A percentile compares a stretch with the other conserved stretches of the same genome.
Conservation (phyloP, 495 filamentous ascomycete genomes). For the Trichoderma asperelloides region DNA sequence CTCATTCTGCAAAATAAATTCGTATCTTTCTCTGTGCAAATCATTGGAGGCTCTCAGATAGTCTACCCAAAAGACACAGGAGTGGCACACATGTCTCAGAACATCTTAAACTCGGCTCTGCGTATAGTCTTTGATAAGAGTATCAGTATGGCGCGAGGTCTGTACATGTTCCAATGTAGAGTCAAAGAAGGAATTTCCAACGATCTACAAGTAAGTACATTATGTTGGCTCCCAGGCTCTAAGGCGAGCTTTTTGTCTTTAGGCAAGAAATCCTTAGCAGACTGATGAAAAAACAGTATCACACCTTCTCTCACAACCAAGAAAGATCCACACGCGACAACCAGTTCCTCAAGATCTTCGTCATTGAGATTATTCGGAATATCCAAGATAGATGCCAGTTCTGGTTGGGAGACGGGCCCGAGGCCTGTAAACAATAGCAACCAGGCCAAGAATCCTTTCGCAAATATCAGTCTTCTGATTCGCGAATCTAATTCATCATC, state of each 20-base stretch:
- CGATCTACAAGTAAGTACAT: slow-evolving; percentile 23
- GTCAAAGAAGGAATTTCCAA: slow-evolving; percentile 15
- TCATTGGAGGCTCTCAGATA: slow-evolving; percentile 16
- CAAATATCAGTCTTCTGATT: slow-evolving; percentile 11
- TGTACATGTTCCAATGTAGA: slow-evolving; percentile 11
- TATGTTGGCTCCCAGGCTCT: slow-evolving; percentile 17
- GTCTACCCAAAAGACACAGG: slow-evolving; percentile 31
- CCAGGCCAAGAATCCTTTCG: slow-evolving; percentile 12
- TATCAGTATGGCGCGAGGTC: not conserved
- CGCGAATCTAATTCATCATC: slow-evolving; percentile 15
- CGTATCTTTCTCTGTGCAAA: not conserved
- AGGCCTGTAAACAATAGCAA: slow-evolving; percentile 13
- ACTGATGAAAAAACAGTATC: slow-evolving; percentile 35
- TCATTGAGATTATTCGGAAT: slow-evolving; percentile 6
- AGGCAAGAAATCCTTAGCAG: slow-evolving; percentile 31
- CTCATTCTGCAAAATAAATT: too few relatives aligned
- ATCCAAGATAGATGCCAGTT: slow-evolving; percentile 12
- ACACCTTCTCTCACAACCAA: slow-evolving; percentile 19
- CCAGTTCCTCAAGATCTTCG: slow-evolving; percentile 10
- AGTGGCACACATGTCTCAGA: slow-evolving; percentile 22
- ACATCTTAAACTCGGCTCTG: slow-evolving; percentile 18
- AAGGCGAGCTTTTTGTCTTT: slow-evolving; percentile 12
- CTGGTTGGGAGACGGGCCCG: slow-evolving; percentile 9
- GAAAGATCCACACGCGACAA: slow-evolving; percentile 25
- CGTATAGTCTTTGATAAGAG: slow-evolving; percentile 12